Evolutionary conservation across 148 eudicot species (phyloP).

Genomic region (Arbutus unedo): DNA sequence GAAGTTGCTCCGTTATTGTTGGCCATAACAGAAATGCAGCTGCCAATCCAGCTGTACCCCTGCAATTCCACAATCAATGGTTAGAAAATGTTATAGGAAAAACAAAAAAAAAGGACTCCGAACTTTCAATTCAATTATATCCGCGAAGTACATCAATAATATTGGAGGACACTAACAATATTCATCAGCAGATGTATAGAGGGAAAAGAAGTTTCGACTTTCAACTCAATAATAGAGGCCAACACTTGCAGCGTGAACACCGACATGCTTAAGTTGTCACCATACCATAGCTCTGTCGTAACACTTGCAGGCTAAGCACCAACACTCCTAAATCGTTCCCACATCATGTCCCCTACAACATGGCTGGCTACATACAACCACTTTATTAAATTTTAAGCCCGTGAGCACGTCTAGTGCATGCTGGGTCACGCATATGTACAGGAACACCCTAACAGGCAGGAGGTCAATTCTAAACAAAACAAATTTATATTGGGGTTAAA

Average conservation of each 20-base stretch:
- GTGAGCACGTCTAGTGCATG: not conserved
- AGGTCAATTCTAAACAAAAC: not conserved
- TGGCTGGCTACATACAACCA: not conserved
- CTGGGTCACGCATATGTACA: not conserved
- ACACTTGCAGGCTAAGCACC: not conserved
- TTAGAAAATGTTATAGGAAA: not conserved
- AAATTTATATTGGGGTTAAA: not conserved
- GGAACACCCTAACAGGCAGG: not conserved
- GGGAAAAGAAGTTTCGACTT: too few relatives aligned
- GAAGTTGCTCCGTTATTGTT: constrained; percentile 74
- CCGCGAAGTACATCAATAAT: not conserved
- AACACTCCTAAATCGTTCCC: not conserved
- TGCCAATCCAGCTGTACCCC: constrained; percentile 68
- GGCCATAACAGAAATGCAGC: constrained; percentile 79
- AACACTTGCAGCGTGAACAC: not conserved
- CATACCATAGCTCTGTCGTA: not conserved
- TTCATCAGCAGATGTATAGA: not conserved
- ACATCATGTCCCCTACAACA: not conserved
- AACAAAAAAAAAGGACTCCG: not conserved
- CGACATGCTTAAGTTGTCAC: not conserved
- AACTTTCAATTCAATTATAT: not conserved
- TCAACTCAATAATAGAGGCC: not conserved
- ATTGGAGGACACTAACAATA: not conserved
- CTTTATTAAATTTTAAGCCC: not conserved
- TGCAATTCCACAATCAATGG: constrained; percentile 18